Evolutionary conservation across 345 rosid species (phyloP).

Genomic region (Eutrema yunnanense): DNA sequence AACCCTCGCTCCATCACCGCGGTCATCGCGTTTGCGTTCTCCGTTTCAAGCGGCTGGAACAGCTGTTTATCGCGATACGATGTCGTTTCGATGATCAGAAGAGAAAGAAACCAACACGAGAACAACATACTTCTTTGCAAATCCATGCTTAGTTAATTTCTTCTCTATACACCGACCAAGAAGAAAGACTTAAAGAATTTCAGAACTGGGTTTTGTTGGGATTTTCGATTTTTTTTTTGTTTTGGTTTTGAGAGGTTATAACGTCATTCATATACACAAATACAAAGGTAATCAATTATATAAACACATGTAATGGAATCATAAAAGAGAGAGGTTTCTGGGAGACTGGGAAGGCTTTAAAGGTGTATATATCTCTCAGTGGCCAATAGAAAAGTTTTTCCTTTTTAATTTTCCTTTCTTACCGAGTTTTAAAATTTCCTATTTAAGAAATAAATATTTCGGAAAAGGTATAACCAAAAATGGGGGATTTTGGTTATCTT

Average conservation of each 20-base stretch:
- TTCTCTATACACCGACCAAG: neutral
- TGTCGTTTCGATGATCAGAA: neutral
- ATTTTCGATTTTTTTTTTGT: neutral
- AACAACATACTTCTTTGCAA: neutral
- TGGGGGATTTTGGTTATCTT: neutral
- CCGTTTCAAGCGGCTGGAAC: slow-evolving; percentile 4
- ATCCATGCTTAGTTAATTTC: slow-evolving; percentile 1
- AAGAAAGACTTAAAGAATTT: neutral
- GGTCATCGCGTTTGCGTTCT: slow-evolving; percentile 10
- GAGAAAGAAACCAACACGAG: slow-evolving; percentile 5
- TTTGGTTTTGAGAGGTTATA: neutral
- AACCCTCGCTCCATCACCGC: slow-evolving; percentile 6
- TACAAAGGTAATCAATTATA: neutral
- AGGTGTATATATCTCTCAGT: neutral
- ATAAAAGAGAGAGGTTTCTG: neutral
- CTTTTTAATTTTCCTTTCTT: neutral
- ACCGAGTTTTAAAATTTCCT: neutral
- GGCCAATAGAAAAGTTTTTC: neutral
- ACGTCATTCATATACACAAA: neutral
- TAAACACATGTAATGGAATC: neutral
- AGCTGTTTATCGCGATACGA: slow-evolving; percentile 4
- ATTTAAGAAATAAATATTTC: slow-evolving; percentile 2
- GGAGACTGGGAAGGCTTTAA: slow-evolving; percentile 5
- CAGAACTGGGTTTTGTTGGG: neutral
- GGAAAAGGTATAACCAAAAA: neutral